Conservation (phyloP, 768 basidiomycete species). For the Rhizopogon vesiculosus region DNA sequence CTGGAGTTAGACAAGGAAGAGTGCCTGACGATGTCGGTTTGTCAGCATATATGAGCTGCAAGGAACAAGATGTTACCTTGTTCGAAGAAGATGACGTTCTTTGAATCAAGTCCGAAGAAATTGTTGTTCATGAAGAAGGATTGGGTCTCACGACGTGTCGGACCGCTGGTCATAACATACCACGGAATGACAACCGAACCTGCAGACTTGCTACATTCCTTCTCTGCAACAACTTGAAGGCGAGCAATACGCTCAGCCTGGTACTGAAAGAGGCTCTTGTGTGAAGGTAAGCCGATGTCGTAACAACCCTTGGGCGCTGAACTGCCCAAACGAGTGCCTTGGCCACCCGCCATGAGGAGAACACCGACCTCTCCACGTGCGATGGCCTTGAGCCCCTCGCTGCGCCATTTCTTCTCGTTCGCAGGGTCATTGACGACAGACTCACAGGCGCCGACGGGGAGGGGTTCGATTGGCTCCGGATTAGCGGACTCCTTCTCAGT, state of each 20-base stretch:
- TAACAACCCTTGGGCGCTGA: slow-evolving; percentile 96
- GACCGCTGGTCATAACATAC: slow-evolving; percentile 99
- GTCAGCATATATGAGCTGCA: background rate
- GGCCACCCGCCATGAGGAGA: slow-evolving; percentile 95
- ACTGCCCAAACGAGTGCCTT: slow-evolving; percentile 92
- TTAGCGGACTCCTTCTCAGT: slow-evolving; percentile 52
- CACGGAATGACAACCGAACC: slow-evolving; percentile 80
- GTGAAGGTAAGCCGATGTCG: slow-evolving; percentile 91
- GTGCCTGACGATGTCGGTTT: slow-evolving; percentile 56
- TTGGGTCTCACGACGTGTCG: slow-evolving; percentile 85
- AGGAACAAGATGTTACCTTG: slow-evolving; percentile 60
- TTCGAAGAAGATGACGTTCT: slow-evolving; percentile 91
- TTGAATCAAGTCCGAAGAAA: slow-evolving; percentile 76
- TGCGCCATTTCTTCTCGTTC: slow-evolving; percentile 71
- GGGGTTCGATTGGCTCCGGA: slow-evolving; percentile 66
- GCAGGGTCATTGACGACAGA: slow-evolving; percentile 49
- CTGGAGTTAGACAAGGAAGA: slow-evolving; percentile 89
- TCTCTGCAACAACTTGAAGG: slow-evolving; percentile 72
- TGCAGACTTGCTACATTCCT: slow-evolving; percentile 42
- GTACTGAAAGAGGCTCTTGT: slow-evolving; percentile 92
- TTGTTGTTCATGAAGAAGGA: slow-evolving; percentile 71
- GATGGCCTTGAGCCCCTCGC: slow-evolving; percentile 76
- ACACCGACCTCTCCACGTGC: slow-evolving; percentile 86
- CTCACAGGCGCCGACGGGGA: slow-evolving; percentile 73
- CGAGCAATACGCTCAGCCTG: slow-evolving; percentile 95